Evolutionary conservation across 495 filamentous ascomycete species (phyloP).

Genomic region (Hypomontagnella submonticulosa): DNA sequence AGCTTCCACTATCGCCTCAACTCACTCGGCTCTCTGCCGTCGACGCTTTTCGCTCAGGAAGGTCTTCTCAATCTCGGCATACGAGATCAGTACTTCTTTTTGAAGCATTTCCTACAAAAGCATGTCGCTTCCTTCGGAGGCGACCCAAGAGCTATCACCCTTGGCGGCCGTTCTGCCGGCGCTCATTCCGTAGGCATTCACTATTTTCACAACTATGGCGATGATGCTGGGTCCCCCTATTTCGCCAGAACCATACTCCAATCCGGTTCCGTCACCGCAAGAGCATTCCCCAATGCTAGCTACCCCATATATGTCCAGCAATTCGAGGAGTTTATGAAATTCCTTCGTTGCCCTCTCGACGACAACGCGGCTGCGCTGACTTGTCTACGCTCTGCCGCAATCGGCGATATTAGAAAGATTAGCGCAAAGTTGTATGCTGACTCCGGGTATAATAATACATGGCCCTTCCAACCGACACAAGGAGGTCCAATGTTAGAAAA

Average conservation of each 20-base stretch:
- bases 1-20: conserved; percentile 75
- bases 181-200: conserved; percentile 65
- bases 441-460: conserved; percentile 63
- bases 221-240: conserved; percentile 44
- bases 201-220: conserved; percentile 50
- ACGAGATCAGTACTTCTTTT: conserved; percentile 69
- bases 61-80: conserved; percentile 72
- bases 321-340: conserved; percentile 66
- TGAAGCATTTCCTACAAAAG: conserved; percentile 70
- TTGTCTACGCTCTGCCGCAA: conserved; percentile 58
- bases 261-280: conserved; percentile 69
- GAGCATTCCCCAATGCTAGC: conserved; percentile 64
- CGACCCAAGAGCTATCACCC: conserved; percentile 67
- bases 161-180: conserved; percentile 73
- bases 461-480: conserved; percentile 75
- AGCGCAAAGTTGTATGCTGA: conserved; percentile 65
- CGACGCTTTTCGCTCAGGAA: conserved; percentile 61
- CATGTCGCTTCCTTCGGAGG: conserved; percentile 72
- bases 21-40: conserved; percentile 72
- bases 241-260: conserved; percentile 71
- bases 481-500: conserved; percentile 62
- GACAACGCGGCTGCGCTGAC: conserved; percentile 61
- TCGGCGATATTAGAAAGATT: conserved; percentile 60
- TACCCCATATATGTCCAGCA: conserved; percentile 66
- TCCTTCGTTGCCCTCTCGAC: conserved; percentile 52